Evolutionary conservation across 78 protist genomes (phyloP), one percentile per base, ranked within the genome.

Genomic region (Polysphondylium violaceum): DNA sequence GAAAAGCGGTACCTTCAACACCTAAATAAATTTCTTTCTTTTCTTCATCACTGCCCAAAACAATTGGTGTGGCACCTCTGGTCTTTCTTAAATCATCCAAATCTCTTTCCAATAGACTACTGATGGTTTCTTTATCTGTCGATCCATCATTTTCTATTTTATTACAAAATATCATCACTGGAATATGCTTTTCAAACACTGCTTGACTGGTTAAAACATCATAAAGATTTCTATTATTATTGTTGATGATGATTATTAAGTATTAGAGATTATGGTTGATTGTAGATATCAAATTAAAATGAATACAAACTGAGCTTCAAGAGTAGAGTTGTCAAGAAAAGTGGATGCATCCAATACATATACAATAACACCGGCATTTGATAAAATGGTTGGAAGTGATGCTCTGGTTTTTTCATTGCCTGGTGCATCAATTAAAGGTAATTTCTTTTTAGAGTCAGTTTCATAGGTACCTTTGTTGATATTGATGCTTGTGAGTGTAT

Each of bases 81-180:
- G 91, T 83, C 51, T 44, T 83, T 83, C 91, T 67, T 16, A 83
- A 23, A 53, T 67, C 91, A 71, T 83, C 91, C 60, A 83, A 69
- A 14, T 83, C 91, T 8, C 61, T 83, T 33, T 83, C 91, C 23
- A 83, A 53, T 27, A 59, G 40, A 14, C 6, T 29, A 44, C 44
- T 41, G n/a, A 83, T 51, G n/a, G 67, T 51, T 63, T 47, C 29
- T 12, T 31, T 50, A 43, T 71, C 91, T 31, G 58, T 40, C 36
- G 73, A 29, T 25, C 36, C 11, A n/a, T 38, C 69, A 29, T 69
- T 41, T 69, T 83, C 91, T 16, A 36, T 38, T 44, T 83, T 83
- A 51, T 83, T 83, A 53, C 50, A 68, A 74, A 69, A 83, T 14
- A 83, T 25, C 17, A 83, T 58, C 41, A 83, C 50, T 69, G 91